Evolutionary conservation across 257 asterid species (phyloP).

Genomic region (Phtheirospermum japonicum): DNA sequence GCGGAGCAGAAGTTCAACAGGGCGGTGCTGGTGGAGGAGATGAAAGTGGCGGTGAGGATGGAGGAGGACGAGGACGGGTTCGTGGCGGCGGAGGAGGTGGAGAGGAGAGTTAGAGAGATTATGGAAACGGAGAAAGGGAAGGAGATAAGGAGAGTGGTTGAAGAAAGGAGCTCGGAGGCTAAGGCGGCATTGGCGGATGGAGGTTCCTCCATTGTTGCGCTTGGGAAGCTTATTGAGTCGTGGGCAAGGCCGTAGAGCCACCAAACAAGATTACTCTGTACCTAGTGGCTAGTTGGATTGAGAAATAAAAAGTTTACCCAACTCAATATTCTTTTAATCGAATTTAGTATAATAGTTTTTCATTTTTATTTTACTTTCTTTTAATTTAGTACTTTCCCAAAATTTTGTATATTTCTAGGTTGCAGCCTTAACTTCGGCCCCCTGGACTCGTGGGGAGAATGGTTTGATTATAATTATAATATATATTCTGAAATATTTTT

Average conservation of each 20-base stretch:
- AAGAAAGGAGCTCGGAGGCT: neutral
- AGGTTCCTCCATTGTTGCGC: neutral
- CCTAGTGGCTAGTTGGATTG: no score
- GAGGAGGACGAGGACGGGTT: slow-evolving; percentile 36
- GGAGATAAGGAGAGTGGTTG: slow-evolving; percentile 19
- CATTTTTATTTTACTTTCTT: no score
- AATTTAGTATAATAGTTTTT: no score
- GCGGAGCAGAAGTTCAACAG: slow-evolving; percentile 59
- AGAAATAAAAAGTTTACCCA: no score
- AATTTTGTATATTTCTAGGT: no score
- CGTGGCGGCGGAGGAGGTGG: slow-evolving; percentile 50
- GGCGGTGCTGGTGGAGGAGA: slow-evolving; percentile 45
- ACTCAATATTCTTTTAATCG: no score
- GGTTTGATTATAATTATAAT: no score
- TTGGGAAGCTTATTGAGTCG: neutral
- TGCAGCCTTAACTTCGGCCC: no score
- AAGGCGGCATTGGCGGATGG: neutral
- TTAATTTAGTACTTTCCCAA: no score
- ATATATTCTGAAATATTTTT: no score
- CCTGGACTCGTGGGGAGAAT: no score
- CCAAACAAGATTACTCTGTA: no score
- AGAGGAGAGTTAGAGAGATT: slow-evolving; percentile 40
- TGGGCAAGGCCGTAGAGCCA: neutral
- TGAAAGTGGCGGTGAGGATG: slow-evolving; percentile 45
- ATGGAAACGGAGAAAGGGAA: slow-evolving; percentile 35